Conservation (phyloP, 352 stramenopile species). For the Albugo candida region DNA sequence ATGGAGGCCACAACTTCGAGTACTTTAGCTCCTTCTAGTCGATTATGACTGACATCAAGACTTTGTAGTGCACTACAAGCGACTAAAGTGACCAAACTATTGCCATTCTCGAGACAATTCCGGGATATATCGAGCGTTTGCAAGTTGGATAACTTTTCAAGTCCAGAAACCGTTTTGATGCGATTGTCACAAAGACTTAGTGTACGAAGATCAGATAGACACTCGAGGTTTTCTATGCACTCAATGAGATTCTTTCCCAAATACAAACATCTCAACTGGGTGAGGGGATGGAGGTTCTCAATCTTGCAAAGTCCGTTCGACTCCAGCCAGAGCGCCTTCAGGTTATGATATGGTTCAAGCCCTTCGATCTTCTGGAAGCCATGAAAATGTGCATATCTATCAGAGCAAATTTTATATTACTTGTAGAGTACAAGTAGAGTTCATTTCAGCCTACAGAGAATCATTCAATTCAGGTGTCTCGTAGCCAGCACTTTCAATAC, state of each 20-base stretch:
- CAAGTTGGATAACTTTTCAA: conserved; percentile 56
- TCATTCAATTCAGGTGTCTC: conserved; percentile 90
- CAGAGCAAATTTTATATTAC: not conserved
- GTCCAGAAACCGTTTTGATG: conserved; percentile 62
- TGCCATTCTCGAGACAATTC: conserved; percentile 64
- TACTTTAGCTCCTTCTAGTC: conserved; percentile 57
- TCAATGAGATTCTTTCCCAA: conserved; percentile 86
- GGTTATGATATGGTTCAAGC: conserved; percentile 81
- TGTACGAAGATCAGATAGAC: conserved; percentile 66
- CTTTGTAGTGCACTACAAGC: conserved; percentile 62
- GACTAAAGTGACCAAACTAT: conserved; percentile 55
- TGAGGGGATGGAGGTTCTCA: conserved; percentile 50
- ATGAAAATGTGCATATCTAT: conserved; percentile 80
- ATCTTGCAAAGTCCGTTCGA: conserved; percentile 84
- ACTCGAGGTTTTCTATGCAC: conserved; percentile 43
- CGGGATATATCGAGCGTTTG: conserved; percentile 80
- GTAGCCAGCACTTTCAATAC: conserved; percentile 85
- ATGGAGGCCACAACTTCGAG: conserved; percentile 69
- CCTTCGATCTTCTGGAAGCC: conserved; percentile 89
- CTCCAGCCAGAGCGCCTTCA: conserved; percentile 92
- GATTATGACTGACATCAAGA: conserved; percentile 86
- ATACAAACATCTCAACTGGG: conserved; percentile 81
- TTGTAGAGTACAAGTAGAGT: not conserved
- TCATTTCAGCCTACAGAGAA: conserved; percentile 55
- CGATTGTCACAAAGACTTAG: conserved; percentile 86